These are phyloP conservation scores for Cordyceps sp. DNA, from an alignment of 2,329 filamentous ascomycete species.

Conservation along the genomic window DNA sequence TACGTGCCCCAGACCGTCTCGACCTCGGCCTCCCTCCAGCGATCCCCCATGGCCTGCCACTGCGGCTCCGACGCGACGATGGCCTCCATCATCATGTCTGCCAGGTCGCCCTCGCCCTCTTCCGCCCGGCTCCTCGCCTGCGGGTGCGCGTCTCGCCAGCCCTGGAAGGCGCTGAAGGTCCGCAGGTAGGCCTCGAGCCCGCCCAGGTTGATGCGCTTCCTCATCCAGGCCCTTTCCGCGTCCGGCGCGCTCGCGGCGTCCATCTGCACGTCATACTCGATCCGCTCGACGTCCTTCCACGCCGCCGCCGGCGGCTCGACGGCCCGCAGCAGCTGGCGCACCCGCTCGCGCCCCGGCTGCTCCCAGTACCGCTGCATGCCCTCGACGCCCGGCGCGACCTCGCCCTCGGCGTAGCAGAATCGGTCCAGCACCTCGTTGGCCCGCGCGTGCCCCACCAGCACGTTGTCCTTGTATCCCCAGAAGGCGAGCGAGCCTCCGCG, in stretches of 20 bases:
- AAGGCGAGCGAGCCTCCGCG: conserved; percentile 42
- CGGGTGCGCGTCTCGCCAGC: conserved; percentile 40
- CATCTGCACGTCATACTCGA: conserved; percentile 40
- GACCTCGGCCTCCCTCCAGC: conserved; percentile 36
- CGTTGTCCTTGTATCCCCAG: conserved; percentile 50
- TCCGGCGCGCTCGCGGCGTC: conserved; percentile 15
- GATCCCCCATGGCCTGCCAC: conserved; percentile 29
- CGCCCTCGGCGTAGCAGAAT: conserved; percentile 35
- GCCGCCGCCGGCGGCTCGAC: conserved; percentile 32
- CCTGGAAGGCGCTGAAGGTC: conserved; percentile 42
- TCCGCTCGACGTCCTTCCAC: conserved; percentile 34
- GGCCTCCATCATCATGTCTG: conserved; percentile 45
- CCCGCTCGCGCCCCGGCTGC: conserved; percentile 37
- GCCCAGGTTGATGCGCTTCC: conserved; percentile 34
- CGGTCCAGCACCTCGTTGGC: conserved; percentile 35
- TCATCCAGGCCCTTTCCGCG: conserved; percentile 27
- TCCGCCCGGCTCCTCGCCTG: conserved; percentile 28
- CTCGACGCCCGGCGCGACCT: conserved; percentile 24
- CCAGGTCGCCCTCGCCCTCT: conserved; percentile 41
- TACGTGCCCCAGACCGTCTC: conserved; percentile 45
- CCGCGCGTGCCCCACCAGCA: conserved; percentile 33
- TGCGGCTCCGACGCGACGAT: conserved; percentile 35
- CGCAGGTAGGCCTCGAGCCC: conserved; percentile 43
- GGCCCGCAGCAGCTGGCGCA: conserved; percentile 32
- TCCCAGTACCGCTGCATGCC: conserved; percentile 44